Conservation (phyloP, 2,329 filamentous ascomycete species). For the Fusarium sambucinum region DNA sequence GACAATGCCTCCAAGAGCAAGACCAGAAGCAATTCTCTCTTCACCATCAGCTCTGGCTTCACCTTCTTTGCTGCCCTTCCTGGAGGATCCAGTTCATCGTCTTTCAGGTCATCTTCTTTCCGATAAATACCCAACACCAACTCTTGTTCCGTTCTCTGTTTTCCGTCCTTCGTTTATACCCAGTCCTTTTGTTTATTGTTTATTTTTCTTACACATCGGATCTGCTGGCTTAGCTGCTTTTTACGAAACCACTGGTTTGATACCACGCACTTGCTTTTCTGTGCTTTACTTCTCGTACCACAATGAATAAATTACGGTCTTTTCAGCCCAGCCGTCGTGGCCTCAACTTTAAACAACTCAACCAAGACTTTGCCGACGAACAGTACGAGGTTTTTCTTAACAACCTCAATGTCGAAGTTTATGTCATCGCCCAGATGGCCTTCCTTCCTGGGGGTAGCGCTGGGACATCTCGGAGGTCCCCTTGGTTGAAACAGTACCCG, state of each 20-base stretch:
- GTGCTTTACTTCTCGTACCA: slow-evolving; percentile 5
- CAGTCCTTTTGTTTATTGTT: slow-evolving; percentile 17
- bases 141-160: slow-evolving; percentile 10
- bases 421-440: slow-evolving; percentile 31
- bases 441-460: slow-evolving; percentile 34
- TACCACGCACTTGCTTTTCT: not conserved
- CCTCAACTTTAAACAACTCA: slow-evolving; percentile 30
- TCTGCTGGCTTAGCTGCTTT: slow-evolving; percentile 2
- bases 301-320: slow-evolving; percentile 33
- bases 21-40: slow-evolving; percentile 43
- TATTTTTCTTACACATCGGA: not conserved
- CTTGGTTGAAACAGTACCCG: slow-evolving; percentile 45
- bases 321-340: slow-evolving; percentile 34
- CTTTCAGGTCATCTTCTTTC: slow-evolving; percentile 46
- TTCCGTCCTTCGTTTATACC: slow-evolving; percentile 36
- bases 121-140: slow-evolving; percentile 36
- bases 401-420: slow-evolving; percentile 43
- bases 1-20: slow-evolving; percentile 42
- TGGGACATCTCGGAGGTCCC: slow-evolving; percentile 17
- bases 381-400: slow-evolving; percentile 42
- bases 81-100: slow-evolving; percentile 38
- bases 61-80: slow-evolving; percentile 47
- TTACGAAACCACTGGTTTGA: not conserved
- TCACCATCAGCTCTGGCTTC: slow-evolving; percentile 48
- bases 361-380: slow-evolving; percentile 35